Evolutionary conservation across 352 stramenopile genomes (phyloP).

Genomic region (Globisporangium sylvaticum): DNA sequence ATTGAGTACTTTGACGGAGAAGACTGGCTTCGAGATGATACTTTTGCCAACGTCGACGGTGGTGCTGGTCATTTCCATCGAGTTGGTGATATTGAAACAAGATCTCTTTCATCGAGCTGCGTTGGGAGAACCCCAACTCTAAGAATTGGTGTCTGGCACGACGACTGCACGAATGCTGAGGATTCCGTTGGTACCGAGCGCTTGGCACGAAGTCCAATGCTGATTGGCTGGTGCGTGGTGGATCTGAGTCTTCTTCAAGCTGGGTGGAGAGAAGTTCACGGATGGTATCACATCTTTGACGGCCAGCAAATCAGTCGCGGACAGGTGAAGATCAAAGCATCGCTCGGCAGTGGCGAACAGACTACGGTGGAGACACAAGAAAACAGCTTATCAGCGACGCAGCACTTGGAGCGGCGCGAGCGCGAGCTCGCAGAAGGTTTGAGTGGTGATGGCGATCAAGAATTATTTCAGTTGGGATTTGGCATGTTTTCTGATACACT

Average conservation of each 20-base stretch:
- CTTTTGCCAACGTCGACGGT: not conserved
- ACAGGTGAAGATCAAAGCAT: conserved; percentile 25
- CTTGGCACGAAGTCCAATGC: not conserved
- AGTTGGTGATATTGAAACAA: not conserved
- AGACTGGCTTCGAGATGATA: not conserved
- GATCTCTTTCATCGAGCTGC: not conserved
- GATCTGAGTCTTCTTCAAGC: conserved; percentile 26
- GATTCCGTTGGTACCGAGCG: not conserved
- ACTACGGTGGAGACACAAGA: not conserved
- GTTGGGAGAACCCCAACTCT: not conserved
- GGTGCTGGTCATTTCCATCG: not conserved
- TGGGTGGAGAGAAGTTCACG: conserved; percentile 23
- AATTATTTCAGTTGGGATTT: not conserved
- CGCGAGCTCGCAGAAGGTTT: not conserved
- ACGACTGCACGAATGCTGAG: not conserved
- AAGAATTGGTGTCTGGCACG: not conserved
- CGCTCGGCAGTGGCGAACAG: not conserved
- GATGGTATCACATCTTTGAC: conserved; percentile 32
- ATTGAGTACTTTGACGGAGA: not conserved
- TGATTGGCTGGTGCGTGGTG: conserved; percentile 21
- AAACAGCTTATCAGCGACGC: not conserved
- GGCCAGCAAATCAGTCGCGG: conserved; percentile 18
- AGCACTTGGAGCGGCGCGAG: not conserved
- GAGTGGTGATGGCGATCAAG: not conserved
- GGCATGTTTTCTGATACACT: not conserved